Base-by-base conservation (phyloP, 257 asterid genomes). In the Gentiana straminea region DNA sequence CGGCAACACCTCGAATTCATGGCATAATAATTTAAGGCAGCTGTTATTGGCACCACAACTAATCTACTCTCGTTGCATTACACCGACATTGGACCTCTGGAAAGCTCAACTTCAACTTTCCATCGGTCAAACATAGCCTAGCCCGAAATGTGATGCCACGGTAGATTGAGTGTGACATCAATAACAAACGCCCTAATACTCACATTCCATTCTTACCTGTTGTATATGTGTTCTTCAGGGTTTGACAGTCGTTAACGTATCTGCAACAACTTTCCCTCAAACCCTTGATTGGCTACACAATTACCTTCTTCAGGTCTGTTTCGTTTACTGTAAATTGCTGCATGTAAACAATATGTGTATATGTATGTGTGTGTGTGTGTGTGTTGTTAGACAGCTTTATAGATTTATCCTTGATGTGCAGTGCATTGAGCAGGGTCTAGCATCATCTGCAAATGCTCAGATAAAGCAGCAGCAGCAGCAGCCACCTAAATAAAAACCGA, bases 191-290 rank as follows among this genome's bases (percentile, higher is more conserved):
- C 11, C 11, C 11, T 53, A 12, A 13, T 53, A 33, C 37, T 33
- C 41, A 9, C 13, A 7, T 13, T 52, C 6, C 38, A 24, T 33
- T 10, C 35, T 33, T 33, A 52, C 33, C 6, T 5, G 33, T 34
- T 41, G 46, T 41, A 5, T 41, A 7, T 41, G 7, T 39, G 5
- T 41, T 70, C 70, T 61, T 61, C 83, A 91, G 98, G 96, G 96
- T 44, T 64, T 81, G 68, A 73, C 89, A 1, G 94, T 84, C 54
- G 96, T 86, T 64, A 81, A 81, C 71, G 66, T 87, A 77, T 91
- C 98, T 64, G 96, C 98, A 34, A 87, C 98, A 54, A 80, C 95
- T 49, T 91, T 91, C 72, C 98, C 96, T 3, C 98, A 91, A 79
- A 85, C 96, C 54, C 77, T 91, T 64, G 98, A 84, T 79, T 84